phyloP scores from a whole-genome alignment of 768 basidiomycete species.

The Tulasnella sp. region DNA sequence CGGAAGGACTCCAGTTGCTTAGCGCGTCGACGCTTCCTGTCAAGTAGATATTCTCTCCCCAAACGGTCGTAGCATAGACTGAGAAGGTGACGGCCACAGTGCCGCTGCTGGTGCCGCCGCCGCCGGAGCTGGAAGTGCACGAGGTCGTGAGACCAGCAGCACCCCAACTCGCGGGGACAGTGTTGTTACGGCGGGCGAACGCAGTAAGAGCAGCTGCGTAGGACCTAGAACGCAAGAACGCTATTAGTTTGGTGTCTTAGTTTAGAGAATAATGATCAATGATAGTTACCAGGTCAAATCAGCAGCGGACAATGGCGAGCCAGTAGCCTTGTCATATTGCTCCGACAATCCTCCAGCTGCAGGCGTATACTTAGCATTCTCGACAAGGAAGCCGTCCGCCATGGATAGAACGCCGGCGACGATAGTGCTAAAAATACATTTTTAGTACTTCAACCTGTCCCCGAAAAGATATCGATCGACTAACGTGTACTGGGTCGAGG shows the following conservation, averaged over 20 bases:
- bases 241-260: neutral
- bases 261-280: neutral
- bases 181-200: constrained; percentile 45
- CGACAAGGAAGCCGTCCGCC: constrained; percentile 11
- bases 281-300: constrained; percentile 19
- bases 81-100: constrained; percentile 54
- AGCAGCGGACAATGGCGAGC: constrained; percentile 7
- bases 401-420: neutral
- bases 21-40: constrained; percentile 50
- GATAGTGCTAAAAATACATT: no score
- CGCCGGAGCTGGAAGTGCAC: constrained; percentile 38
- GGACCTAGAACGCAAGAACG: neutral
- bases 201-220: constrained; percentile 24
- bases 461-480: no score
- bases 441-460: no score
- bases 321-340: constrained; percentile 13
- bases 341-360: constrained; percentile 13
- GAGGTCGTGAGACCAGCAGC: constrained; percentile 43
- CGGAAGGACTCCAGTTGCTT: constrained; percentile 45
- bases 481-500: constrained; percentile 1
- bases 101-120: no score
- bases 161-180: constrained; percentile 49
- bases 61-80: constrained; percentile 48
- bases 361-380: constrained; percentile 10
- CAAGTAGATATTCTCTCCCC: constrained; percentile 61